A percentile compares a stretch with the other conserved stretches of the same genome.
Conservation (phyloP, 2,329 filamentous ascomycete species). For the Fusarium udum region DNA sequence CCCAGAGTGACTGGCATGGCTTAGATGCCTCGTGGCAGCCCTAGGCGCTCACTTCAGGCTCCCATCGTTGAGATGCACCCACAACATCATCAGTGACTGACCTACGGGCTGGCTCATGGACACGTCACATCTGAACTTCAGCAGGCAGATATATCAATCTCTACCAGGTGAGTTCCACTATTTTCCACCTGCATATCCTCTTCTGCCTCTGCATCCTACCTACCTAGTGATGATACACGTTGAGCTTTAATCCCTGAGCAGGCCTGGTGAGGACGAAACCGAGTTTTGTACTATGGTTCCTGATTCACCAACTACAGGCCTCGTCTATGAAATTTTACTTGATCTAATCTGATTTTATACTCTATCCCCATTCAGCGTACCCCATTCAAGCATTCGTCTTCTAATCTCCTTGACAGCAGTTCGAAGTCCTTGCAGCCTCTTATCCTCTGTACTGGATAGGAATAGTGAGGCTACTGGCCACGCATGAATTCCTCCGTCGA, state of each 20-base stretch:
- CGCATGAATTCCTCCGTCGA: slow-evolving; percentile 77
- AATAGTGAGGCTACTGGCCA: slow-evolving; percentile 81
- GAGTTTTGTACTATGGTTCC: slow-evolving; percentile 60
- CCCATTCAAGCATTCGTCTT: slow-evolving; percentile 40
- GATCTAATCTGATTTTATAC: slow-evolving; percentile 69
- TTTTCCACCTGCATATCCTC: background rate
- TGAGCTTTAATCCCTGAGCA: slow-evolving; percentile 51
- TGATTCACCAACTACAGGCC: slow-evolving; percentile 39
- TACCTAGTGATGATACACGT: slow-evolving; percentile 53
- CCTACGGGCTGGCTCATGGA: background rate
- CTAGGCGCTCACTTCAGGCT: slow-evolving; percentile 19
- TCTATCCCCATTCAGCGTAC: slow-evolving; percentile 22
- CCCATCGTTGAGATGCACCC: slow-evolving; percentile 2
- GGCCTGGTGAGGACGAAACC: slow-evolving; percentile 58
- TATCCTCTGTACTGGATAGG: slow-evolving; percentile 58
- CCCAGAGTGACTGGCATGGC: slow-evolving; percentile 14
- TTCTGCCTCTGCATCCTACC: background rate
- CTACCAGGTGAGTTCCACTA: slow-evolving; percentile 16
- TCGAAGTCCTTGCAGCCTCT: slow-evolving; percentile 63
- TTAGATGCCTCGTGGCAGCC: slow-evolving; percentile 31
- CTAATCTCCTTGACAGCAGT: slow-evolving; percentile 53
- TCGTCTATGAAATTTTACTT: slow-evolving; percentile 60
- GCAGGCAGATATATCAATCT: background rate
- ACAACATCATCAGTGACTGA: slow-evolving; percentile 2
- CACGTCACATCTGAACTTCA: background rate